phyloP scores from a whole-genome alignment of 768 basidiomycete genomes.

The Dendrothele bispora region DNA sequence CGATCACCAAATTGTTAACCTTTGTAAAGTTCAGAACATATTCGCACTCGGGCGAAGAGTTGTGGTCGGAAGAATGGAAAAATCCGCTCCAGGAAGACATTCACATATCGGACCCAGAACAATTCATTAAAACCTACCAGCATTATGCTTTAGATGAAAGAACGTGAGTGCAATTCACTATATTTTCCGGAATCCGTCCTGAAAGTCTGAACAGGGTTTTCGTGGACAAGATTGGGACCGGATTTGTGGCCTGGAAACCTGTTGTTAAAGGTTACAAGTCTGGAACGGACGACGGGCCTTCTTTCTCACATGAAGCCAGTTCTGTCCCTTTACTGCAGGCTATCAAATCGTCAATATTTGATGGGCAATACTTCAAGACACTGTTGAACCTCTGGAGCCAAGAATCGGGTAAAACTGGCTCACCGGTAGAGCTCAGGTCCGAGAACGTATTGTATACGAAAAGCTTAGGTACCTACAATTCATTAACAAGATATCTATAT shows the following conservation, averaged over 20 bases:
- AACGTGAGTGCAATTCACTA: conserved; percentile 29
- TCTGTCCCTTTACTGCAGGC: conserved; percentile 53
- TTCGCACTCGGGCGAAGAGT: conserved; percentile 57
- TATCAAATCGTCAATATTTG: conserved; percentile 46
- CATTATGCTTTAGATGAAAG: conserved; percentile 32
- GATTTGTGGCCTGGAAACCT: conserved; percentile 75
- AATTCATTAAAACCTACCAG: conserved; percentile 49
- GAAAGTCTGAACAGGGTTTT: conserved; percentile 35
- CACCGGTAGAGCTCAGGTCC: conserved; percentile 54
- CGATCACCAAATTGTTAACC: conserved; percentile 61
- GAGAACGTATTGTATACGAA: conserved; percentile 45
- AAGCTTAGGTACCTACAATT: conserved; percentile 36
- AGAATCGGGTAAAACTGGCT: conserved; percentile 64
- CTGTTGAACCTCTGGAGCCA: conserved; percentile 74
- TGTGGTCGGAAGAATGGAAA: conserved; percentile 74
- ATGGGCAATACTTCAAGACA: conserved; percentile 58
- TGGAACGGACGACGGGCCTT: conserved; percentile 33
- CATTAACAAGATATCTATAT: not conserved
- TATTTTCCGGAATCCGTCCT: not conserved
- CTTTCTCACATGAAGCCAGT: conserved; percentile 52
- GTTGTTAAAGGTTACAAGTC: conserved; percentile 60
- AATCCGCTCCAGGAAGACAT: conserved; percentile 58
- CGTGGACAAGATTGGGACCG: conserved; percentile 74
- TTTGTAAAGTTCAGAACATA: conserved; percentile 79
- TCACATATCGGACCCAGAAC: conserved; percentile 43